Evolutionary conservation across 208 protist species (phyloP), one percentile per base, ranked within the genome.

Genomic region (Leishmania tarentolae): DNA sequence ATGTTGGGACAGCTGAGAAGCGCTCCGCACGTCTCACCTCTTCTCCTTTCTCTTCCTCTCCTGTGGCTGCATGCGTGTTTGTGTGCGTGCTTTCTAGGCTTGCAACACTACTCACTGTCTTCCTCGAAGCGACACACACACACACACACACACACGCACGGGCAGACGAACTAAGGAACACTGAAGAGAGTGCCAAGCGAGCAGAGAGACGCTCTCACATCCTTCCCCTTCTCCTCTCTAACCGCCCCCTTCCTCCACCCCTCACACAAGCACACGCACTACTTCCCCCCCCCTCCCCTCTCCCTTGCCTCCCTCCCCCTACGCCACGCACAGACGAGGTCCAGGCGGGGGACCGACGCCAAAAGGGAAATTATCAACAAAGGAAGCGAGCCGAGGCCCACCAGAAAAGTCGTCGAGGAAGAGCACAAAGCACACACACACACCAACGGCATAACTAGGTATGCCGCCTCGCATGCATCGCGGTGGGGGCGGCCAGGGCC

Each of bases 381-480:
- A 50, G 35, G 68, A 53, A 68, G 52, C 17, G 35, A 76, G 24
- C 44, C 19, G 15, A 72, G 72, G 31, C 46, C 71, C 0, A 47
- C 44, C 9, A 44, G 21, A 28, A 31, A 8, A 65, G 59, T 13
- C n/a, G 65, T 21, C 17, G 37, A 70, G 8, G 74, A 8, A 46
- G 19, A 37, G 24, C 40, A 31, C 8, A 78, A 78, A 24, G 28
- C 37, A 70, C 42, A 24, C 35, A 76, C 47, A 42, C 47, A 76
- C 3, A 17, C 35, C 3, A 44, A 69, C n/a, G 31, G 2, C 19
- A 52, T 50, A 78, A 63, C 2, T 66, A 53, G 46, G 6, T 69
- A 85, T 88, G 84, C 84, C 84, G 52, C 84, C 84, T 63, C 80
- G 83, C 46, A 73, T 79, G 78, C 81, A 83, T 57, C 84, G 86